Base-by-base conservation (phyloP, 495 filamentous ascomycete species). In the Daldinia bambusicola region DNA sequence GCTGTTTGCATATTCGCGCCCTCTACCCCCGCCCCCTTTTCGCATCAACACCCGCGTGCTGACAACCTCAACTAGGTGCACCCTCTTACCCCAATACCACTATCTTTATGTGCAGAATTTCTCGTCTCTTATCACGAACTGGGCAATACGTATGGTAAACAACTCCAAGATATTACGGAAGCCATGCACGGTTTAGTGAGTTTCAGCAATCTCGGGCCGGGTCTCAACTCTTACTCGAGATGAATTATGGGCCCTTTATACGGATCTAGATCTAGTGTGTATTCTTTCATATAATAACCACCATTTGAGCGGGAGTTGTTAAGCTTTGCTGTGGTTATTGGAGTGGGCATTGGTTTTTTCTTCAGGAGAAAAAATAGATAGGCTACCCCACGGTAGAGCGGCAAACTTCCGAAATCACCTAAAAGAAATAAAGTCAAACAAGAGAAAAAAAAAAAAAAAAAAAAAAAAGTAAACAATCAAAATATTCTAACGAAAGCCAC, bases 161-260 rank as follows among this genome's bases (percentile, higher is more conserved):
- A 68, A 26, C 68, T 75, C 16, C 72, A 68, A 12, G 61, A 73
- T 22, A 73, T 73, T 36, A 69, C 65, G 7, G 65, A 71, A 45
- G 72, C 69, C 18, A 71, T 75, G 68, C 63, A 75, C 32, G 72
- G 69, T 34, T 60, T 75, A 63, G 69, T 69, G 57, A 68, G 68
- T 53, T 75, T 72, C 45, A 75, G 69, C 26, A 75, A 75, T 66
- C 68, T 75, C 7, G 66, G 68, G 1, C 68, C 66, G 4, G 66
- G 66, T 26, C 66, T 73, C 7, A 61, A 56, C n/a, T 52, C 70
- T 6, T 73, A 73, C 51, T 22, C 70, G 1, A 61, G 66, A 32
- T 69, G 61, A 43, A 26, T 14, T 20, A 36, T 9, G 13, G 50
- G 10, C 26, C 26, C 26, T 1, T n/a, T 31, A 53, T 53, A 53